Base-by-base conservation (phyloP, 371 early-diverging fungal genomes). In the Mucor sp. region DNA sequence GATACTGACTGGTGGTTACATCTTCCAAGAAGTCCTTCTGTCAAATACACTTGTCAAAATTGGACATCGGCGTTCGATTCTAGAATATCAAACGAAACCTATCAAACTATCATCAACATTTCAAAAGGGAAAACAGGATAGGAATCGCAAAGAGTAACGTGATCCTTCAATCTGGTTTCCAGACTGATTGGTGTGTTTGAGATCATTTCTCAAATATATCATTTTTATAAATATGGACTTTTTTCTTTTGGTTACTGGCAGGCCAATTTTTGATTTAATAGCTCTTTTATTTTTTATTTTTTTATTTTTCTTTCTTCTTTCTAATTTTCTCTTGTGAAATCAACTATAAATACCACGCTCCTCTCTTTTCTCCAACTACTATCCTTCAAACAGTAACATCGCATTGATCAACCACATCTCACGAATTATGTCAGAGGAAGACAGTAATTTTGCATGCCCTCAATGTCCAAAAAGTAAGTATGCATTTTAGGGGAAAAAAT, bases 391-490 rank as follows among this genome's bases (percentile, higher is more conserved):
- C 41, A 60, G 23, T 25, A 47, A 47, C 21, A 8, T 50, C 25
- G 50, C 50, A 50, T 50, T 50, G 50, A 50, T 50, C 23, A 50
- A 50, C 23, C 23, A 25, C 21, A 50, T 44, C 12, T 25, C 27
- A 25, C 9, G 23, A 53, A 53, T 25, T 53, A 56, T 56, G 56
- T 30, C 56, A 56, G 56, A 56, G 32, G 56, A 56, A 17, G 56
- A 56, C 32, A 32, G 56, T 32, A n/a, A 17, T 19, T 57, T n/a
- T 33, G 17, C 64, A 15, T 69, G 69, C 14, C 28, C 67, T 44
- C 71, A 71, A 60, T 71, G 71, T 37, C 61, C 71, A 33, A 71
- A 71, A 66, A 60, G 71, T 71, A 60, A 67, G 63, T 43, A 21
- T 8, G 25, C 21, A 50, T 8, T 23, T n/a, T 23, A 50, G 21